Conservation (phyloP, 768 basidiomycete genomes). For the Chalciporus chontae region DNA sequence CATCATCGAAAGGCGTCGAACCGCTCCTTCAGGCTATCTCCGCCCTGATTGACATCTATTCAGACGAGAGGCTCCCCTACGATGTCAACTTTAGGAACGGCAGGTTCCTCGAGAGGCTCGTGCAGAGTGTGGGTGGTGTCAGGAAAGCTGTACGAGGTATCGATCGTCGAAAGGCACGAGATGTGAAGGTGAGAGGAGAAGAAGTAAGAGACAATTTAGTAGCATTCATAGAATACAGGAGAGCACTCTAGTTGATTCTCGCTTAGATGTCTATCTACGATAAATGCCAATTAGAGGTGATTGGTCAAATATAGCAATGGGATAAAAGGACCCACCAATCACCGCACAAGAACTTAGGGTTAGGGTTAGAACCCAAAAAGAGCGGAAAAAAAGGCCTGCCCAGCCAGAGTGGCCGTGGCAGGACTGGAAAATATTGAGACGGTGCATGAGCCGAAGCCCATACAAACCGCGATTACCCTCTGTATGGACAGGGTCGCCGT, state of each 20-base stretch:
- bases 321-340: no score
- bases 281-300: no score
- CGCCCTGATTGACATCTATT: slow-evolving; percentile 88
- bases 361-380: slow-evolving; percentile 40
- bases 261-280: no score
- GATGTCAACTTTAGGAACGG: slow-evolving; percentile 78
- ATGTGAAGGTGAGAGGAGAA: slow-evolving; percentile 66
- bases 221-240: slow-evolving; percentile 74
- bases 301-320: no score
- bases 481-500: slow-evolving; percentile 70
- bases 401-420: slow-evolving; percentile 62
- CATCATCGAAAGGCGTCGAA: slow-evolving; percentile 53
- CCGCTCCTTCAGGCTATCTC: slow-evolving; percentile 75
- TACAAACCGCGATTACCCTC: slow-evolving; percentile 56
- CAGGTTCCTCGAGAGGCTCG: slow-evolving; percentile 51
- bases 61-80: slow-evolving; percentile 78
- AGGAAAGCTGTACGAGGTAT: slow-evolving; percentile 61
- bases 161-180: slow-evolving; percentile 62
- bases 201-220: slow-evolving; percentile 73
- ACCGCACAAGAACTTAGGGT: slow-evolving; percentile 26
- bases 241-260: slow-evolving; percentile 40
- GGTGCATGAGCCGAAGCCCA: slow-evolving; percentile 69
- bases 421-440: slow-evolving; percentile 74
- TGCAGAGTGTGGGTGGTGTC: slow-evolving; percentile 57
- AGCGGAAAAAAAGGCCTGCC: slow-evolving; percentile 46